Conservation (phyloP, 805 yeast species). For the Spathaspora arborariae region DNA sequence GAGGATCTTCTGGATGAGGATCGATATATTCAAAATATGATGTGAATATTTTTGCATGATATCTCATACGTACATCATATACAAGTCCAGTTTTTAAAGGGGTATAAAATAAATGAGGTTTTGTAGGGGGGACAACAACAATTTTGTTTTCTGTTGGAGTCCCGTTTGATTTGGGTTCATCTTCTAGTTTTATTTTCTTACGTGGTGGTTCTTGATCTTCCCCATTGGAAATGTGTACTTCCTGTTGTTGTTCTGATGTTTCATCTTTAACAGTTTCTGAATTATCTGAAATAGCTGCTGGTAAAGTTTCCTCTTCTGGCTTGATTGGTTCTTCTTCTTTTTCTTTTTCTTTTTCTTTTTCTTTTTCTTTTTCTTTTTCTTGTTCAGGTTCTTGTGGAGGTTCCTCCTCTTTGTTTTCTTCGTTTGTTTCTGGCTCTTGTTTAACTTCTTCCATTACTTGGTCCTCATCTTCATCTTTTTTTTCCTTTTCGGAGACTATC, state of each 20-base stretch:
- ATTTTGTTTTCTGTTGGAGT: constrained; percentile 8
- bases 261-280: background rate
- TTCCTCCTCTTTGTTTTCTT: background rate
- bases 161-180: constrained; percentile 4
- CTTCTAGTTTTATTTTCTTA: background rate
- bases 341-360: background rate
- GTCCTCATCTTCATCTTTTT: background rate
- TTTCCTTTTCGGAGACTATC: background rate
- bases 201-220: background rate
- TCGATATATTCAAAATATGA: constrained; percentile 91
- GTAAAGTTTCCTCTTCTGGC: background rate
- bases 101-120: constrained; percentile 66
- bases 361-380: background rate
- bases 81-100: constrained; percentile 89
- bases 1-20: constrained; percentile 98
- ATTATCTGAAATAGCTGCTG: background rate
- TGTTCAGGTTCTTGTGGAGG: background rate
- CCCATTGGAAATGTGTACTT: background rate
- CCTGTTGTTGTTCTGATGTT: background rate
- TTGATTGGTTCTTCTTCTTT: background rate
- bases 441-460: background rate
- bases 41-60: constrained; percentile 91
- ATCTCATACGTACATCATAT: constrained; percentile 95
- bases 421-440: background rate
- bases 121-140: constrained; percentile 51